Evolutionary conservation across 78 protist genomes (phyloP).

Genomic region (Chrysochromulina parva): DNA sequence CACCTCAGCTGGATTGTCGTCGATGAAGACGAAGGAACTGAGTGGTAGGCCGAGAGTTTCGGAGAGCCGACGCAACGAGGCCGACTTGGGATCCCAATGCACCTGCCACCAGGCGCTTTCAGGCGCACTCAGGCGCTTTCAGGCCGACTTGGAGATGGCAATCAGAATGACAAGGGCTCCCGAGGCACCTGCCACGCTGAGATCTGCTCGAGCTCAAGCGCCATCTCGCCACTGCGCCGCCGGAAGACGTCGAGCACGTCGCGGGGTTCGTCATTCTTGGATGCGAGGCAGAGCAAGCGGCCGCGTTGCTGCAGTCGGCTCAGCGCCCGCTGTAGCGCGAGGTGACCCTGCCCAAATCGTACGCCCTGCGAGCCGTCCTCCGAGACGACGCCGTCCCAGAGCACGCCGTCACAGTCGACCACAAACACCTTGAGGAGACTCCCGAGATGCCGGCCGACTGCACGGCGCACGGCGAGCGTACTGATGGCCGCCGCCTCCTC

Average conservation of each 20-base stretch:
- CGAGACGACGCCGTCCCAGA: neutral
- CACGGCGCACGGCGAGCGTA: neutral
- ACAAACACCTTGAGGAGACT: neutral
- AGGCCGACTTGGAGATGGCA: too few species aligned
- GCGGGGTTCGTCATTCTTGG: neutral
- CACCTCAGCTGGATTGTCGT: constrained; percentile 29
- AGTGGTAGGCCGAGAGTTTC: neutral
- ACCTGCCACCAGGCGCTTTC: neutral
- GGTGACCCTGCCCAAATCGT: neutral
- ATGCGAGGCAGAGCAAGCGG: neutral
- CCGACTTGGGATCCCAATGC: neutral
- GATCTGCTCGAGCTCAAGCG: neutral
- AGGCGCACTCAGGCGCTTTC: too few species aligned
- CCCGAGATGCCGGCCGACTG: neutral
- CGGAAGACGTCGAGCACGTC: neutral
- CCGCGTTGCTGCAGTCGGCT: neutral
- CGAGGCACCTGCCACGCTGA: neutral
- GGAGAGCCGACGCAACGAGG: neutral
- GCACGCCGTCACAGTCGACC: neutral
- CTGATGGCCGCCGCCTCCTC: too few species aligned
- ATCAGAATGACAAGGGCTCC: too few species aligned
- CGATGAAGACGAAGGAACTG: constrained; percentile 10
- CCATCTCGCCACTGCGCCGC: neutral
- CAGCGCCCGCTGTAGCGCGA: neutral
- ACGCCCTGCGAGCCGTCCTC: neutral